phyloP scores from a whole-genome alignment of 2,329 filamentous ascomycete genomes.

The Penicillium hordei region DNA sequence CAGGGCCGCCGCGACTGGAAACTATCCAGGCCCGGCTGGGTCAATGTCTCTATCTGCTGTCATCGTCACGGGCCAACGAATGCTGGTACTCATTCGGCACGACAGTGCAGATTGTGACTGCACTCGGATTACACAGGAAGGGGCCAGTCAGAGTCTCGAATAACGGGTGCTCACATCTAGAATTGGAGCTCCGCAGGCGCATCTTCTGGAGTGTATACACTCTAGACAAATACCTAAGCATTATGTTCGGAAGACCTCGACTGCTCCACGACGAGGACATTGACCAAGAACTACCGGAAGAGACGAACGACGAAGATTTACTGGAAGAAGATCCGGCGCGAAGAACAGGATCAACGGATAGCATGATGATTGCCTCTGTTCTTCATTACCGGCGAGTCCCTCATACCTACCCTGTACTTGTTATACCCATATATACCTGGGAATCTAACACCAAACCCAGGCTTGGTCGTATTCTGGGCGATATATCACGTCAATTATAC shows the following conservation, averaged over 20 bases:
- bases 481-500: slow-evolving; percentile 49
- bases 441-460: slow-evolving; percentile 18
- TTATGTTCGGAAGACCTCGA: slow-evolving; percentile 62
- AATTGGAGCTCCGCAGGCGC: slow-evolving; percentile 56
- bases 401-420: not conserved
- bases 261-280: slow-evolving; percentile 64
- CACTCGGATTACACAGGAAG: slow-evolving; percentile 43
- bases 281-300: slow-evolving; percentile 59
- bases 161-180: slow-evolving; percentile 33
- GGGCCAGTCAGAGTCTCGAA: slow-evolving; percentile 29
- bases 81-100: slow-evolving; percentile 63
- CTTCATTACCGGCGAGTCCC: slow-evolving; percentile 37
- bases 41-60: slow-evolving; percentile 59
- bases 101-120: slow-evolving; percentile 54
- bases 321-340: slow-evolving; percentile 42
- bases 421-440: not conserved
- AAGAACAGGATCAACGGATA: slow-evolving; percentile 36
- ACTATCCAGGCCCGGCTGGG: slow-evolving; percentile 59
- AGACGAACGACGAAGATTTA: slow-evolving; percentile 60
- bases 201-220: slow-evolving; percentile 65
- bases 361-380: slow-evolving; percentile 43
- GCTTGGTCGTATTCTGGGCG: slow-evolving; percentile 53
- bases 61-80: slow-evolving; percentile 60
- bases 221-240: slow-evolving; percentile 62
- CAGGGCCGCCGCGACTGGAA: slow-evolving; percentile 55